A percentile compares a stretch with the other conserved stretches of the same genome.
phyloP scores from a whole-genome alignment of 2,329 filamentous ascomycete genomes.

The Sclerotinia sclerotiorum region DNA sequence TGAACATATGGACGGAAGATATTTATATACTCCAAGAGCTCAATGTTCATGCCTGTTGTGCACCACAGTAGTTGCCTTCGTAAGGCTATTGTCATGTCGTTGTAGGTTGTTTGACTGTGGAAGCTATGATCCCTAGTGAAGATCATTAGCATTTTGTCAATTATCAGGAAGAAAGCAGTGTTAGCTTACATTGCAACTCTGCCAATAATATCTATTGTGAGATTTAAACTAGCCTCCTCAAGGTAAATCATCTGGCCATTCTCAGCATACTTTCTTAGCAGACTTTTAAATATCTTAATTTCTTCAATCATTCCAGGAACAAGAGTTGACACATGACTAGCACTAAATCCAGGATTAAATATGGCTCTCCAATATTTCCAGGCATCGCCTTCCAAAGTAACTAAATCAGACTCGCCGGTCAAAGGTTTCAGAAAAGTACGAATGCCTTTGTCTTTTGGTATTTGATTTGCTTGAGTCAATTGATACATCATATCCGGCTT shows the following conservation, averaged over 20 bases:
- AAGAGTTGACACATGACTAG: slow-evolving; percentile 21
- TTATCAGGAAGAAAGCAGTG: too few species aligned
- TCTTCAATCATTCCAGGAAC: slow-evolving; percentile 26
- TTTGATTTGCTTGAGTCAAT: slow-evolving; percentile 12
- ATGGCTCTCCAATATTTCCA: slow-evolving; percentile 26
- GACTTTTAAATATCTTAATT: slow-evolving; percentile 17
- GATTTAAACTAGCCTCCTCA: not conserved
- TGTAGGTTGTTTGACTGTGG: not conserved
- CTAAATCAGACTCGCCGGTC: slow-evolving; percentile 13
- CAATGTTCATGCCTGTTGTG: not conserved
- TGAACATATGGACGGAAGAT: not conserved
- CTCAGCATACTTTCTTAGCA: slow-evolving; percentile 1
- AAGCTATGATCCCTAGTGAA: not conserved
- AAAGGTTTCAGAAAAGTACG: slow-evolving; percentile 5
- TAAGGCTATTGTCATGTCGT: slow-evolving; percentile 6
- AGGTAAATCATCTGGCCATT: not conserved
- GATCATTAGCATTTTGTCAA: not conserved
- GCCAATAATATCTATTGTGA: slow-evolving; percentile 10
- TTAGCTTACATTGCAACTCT: slow-evolving; percentile 11
- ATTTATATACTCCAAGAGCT: slow-evolving; percentile 18
- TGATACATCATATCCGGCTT: slow-evolving; percentile 25
- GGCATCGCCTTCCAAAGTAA: slow-evolving; percentile 16
- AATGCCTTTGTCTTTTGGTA: slow-evolving; percentile 22
- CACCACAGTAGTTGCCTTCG: slow-evolving; percentile 1
- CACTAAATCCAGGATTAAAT: slow-evolving; percentile 28